Percentiles rank a stretch among this genome's conserved stretches.
Evolutionary conservation across 73 alveolate species (phyloP).

Genomic region (Stentor roeselii): DNA sequence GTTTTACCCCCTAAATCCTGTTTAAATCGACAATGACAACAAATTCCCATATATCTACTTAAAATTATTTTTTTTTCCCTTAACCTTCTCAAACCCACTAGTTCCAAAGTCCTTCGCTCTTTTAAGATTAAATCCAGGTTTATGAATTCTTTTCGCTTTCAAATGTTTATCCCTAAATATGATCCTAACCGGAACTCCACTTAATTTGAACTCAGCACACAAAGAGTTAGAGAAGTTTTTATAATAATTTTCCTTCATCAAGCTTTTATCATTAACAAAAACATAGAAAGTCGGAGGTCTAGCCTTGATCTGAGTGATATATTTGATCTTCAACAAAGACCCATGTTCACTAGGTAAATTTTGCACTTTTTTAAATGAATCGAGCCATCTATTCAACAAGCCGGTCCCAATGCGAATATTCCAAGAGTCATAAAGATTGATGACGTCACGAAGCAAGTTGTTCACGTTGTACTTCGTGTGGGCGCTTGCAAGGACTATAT

Average conservation of each 20-base stretch:
- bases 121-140: neutral
- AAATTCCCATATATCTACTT: neutral
- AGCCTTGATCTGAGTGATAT: slow-evolving; percentile 63
- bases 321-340: slow-evolving; percentile 56
- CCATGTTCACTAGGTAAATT: slow-evolving; percentile 75
- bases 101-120: slow-evolving; percentile 5
- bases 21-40: neutral
- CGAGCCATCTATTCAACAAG: slow-evolving; percentile 74
- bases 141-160: slow-evolving; percentile 12
- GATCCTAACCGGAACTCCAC: slow-evolving; percentile 83
- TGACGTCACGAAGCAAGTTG: slow-evolving; percentile 62
- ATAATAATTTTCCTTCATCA: slow-evolving; percentile 53
- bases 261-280: slow-evolving; percentile 63
- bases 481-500: slow-evolving; percentile 67
- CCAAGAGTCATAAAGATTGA: slow-evolving; percentile 82
- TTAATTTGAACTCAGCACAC: slow-evolving; percentile 68
- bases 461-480: slow-evolving; percentile 54
- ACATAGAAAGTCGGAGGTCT: slow-evolving; percentile 89
- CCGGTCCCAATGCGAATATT: slow-evolving; percentile 81
- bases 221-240: slow-evolving; percentile 52
- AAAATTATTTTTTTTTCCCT: too few species aligned
- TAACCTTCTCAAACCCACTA: too few species aligned
- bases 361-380: slow-evolving; percentile 58
- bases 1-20: neutral
- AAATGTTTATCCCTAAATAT: slow-evolving; percentile 62